A percentile compares a stretch with the other conserved stretches of the same genome.
Conservation (phyloP, 345 rosid species). For the Anastatica hierochuntica region DNA sequence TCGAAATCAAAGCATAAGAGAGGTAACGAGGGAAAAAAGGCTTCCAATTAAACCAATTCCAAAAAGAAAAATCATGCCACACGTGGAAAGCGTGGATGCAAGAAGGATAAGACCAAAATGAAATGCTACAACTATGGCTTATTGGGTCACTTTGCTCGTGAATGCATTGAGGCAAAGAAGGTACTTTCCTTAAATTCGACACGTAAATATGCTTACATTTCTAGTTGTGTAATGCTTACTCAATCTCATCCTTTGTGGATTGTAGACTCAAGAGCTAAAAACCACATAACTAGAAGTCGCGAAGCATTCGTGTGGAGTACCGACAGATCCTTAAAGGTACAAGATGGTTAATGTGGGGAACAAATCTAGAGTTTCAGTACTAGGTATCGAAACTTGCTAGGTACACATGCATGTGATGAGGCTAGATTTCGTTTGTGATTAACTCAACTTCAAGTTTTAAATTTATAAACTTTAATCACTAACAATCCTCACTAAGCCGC, state of each 20-base stretch:
- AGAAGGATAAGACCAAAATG: neutral
- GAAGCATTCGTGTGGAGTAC: neutral
- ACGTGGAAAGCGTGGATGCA: neutral
- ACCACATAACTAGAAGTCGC: neutral
- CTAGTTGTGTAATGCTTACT: neutral
- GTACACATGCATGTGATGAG: too few species aligned
- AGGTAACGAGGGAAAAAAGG: too few species aligned
- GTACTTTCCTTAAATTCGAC: constrained; percentile 2
- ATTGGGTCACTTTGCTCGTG: constrained; percentile 10
- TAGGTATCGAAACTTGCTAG: neutral
- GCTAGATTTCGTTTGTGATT: too few species aligned
- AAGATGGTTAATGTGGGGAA: constrained; percentile 7
- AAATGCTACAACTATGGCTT: neutral
- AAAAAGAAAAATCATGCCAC: neutral
- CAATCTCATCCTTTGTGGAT: constrained; percentile 12
- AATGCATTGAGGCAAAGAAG: constrained; percentile 4
- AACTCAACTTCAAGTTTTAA: too few species aligned
- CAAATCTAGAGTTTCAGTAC: neutral
- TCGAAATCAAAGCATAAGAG: too few species aligned
- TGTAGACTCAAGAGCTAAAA: neutral
- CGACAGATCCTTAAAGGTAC: neutral
- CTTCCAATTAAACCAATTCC: too few species aligned
- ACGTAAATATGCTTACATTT: too few species aligned
- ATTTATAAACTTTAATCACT: too few species aligned
- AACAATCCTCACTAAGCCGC: too few species aligned